These are phyloP conservation scores for Pleomassaria siparia DNA, from an alignment of 2,329 filamentous ascomycete species.

Conservation along the genomic window DNA sequence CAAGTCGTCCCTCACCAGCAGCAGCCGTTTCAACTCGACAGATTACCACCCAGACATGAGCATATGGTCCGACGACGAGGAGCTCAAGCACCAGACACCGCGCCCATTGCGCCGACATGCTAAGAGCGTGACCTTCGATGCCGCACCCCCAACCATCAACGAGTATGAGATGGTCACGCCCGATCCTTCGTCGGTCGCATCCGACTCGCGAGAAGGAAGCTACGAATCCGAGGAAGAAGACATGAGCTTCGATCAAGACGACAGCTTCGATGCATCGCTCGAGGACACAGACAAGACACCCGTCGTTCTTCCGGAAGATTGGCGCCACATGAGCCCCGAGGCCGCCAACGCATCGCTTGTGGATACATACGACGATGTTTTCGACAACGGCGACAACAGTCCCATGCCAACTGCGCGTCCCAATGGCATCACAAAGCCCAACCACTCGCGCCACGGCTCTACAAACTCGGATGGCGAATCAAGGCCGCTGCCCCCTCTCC, in stretches of 20 bases:
- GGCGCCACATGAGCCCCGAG: slow-evolving; percentile 75
- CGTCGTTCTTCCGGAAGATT: slow-evolving; percentile 95
- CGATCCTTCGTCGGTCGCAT: slow-evolving; percentile 88
- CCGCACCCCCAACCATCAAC: slow-evolving; percentile 88
- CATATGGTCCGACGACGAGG: slow-evolving; percentile 49
- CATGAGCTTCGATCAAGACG: slow-evolving; percentile 68
- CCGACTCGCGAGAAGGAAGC: slow-evolving; percentile 88
- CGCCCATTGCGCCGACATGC: slow-evolving; percentile 77
- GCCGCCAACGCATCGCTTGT: slow-evolving; percentile 58
- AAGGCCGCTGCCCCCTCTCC: slow-evolving; percentile 83
- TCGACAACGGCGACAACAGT: slow-evolving; percentile 63
- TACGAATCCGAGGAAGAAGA: slow-evolving; percentile 79
- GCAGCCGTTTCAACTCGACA: slow-evolving; percentile 55
- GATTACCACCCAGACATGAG: slow-evolving; percentile 41
- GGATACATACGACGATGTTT: slow-evolving; percentile 65
- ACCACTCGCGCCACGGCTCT: slow-evolving; percentile 65
- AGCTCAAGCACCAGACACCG: slow-evolving; percentile 62
- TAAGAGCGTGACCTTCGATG: slow-evolving; percentile 97
- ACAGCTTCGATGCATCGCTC: slow-evolving; percentile 93
- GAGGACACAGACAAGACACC: slow-evolving; percentile 97
- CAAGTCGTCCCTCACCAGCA: slow-evolving; percentile 82
- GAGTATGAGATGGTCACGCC: slow-evolving; percentile 98
- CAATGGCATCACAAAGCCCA: slow-evolving; percentile 46
- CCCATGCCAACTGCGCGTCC: slow-evolving; percentile 62
- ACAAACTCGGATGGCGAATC: slow-evolving; percentile 77